A percentile compares a stretch with the other conserved stretches of the same genome.
Conservation (phyloP, 1,284 basidiomycete species). For the Trametes polyzona region DNA sequence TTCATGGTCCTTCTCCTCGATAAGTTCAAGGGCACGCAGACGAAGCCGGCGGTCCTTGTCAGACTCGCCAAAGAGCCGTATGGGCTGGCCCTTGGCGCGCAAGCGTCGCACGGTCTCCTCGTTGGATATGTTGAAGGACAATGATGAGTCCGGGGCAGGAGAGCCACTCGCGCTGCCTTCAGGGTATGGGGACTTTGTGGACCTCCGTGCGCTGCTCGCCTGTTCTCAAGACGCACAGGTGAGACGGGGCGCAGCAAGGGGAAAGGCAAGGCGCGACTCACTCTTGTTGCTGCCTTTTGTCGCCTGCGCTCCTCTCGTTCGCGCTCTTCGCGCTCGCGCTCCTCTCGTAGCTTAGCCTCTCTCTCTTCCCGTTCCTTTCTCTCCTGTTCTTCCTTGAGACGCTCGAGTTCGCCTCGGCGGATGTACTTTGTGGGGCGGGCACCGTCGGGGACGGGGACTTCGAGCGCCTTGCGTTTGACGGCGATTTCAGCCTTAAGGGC, state of each 20-base stretch:
- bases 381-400: slow-evolving; percentile 69
- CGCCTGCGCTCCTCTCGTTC: slow-evolving; percentile 31
- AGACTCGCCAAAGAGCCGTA: slow-evolving; percentile 92
- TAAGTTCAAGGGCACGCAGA: slow-evolving; percentile 90
- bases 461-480: slow-evolving; percentile 78
- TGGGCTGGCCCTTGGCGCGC: slow-evolving; percentile 90
- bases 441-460: slow-evolving; percentile 41
- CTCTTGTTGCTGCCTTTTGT: slow-evolving; percentile 40
- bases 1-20: slow-evolving; percentile 85
- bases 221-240: slow-evolving; percentile 56
- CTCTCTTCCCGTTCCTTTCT: slow-evolving; percentile 55
- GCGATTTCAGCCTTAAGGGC: slow-evolving; percentile 88
- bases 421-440: slow-evolving; percentile 79
- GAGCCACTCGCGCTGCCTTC: slow-evolving; percentile 34
- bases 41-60: slow-evolving; percentile 93
- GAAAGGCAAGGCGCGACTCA: slow-evolving; percentile 38
- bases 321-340: slow-evolving; percentile 36
- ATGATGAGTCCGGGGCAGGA: slow-evolving; percentile 56
- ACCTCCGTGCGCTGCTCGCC: slow-evolving; percentile 39
- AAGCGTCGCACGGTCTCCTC: slow-evolving; percentile 91
- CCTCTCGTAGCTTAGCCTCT: slow-evolving; percentile 37
- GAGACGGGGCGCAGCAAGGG: slow-evolving; percentile 4
- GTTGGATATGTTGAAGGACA: slow-evolving; percentile 86
- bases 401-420: slow-evolving; percentile 81
- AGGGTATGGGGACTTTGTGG: slow-evolving; percentile 47